Evolutionary conservation across 768 basidiomycete species (phyloP).

Genomic region (Termitomyces sp.): DNA sequence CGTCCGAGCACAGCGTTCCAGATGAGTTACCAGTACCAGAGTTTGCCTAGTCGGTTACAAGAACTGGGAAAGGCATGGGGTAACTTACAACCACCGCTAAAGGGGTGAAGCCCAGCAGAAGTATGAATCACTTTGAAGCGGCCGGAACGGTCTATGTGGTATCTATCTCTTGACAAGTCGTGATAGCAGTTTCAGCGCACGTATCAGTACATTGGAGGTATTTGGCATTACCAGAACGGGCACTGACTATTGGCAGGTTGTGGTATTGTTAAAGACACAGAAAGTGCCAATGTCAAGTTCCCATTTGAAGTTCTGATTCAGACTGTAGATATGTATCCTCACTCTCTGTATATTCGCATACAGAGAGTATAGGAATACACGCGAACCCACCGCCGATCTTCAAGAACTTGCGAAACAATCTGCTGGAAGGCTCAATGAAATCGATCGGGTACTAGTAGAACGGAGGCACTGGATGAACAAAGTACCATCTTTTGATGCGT

Average conservation of each 20-base stretch:
- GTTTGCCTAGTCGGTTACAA: neutral
- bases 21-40: neutral
- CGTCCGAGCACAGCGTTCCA: neutral
- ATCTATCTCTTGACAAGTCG: neutral
- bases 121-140: neutral
- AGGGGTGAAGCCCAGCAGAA: neutral
- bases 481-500: too few relatives aligned
- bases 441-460: too few relatives aligned
- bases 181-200: neutral
- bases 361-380: neutral
- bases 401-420: neutral
- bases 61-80: neutral
- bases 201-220: neutral
- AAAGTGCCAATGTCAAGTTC: neutral
- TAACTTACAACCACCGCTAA: neutral
- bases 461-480: too few relatives aligned
- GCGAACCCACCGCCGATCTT: neutral
- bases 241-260: neutral
- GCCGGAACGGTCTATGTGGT: neutral
- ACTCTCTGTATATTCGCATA: neutral
- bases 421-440: neutral
- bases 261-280: neutral
- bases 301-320: neutral
- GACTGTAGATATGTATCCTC: neutral
- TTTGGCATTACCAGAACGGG: neutral